These are phyloP conservation scores for Syzygium jambos DNA, from an alignment of 345 rosid genomes.

Conservation along the genomic window DNA sequence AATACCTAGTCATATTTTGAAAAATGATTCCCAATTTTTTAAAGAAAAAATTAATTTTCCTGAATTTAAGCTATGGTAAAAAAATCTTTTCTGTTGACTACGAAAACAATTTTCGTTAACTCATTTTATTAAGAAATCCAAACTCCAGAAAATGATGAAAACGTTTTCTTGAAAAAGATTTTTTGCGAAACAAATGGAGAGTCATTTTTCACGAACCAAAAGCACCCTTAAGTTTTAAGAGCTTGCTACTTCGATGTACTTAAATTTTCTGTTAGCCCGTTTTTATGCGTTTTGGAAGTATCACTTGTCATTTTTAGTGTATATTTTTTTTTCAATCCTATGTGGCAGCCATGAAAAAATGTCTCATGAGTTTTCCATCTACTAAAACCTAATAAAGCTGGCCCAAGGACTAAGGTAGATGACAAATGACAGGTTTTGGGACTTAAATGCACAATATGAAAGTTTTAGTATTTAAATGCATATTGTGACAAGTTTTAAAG, in stretches of 20 bases:
- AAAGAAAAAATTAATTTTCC: too few relatives aligned
- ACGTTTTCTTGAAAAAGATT: too few relatives aligned
- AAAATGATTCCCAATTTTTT: too few relatives aligned
- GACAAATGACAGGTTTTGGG: not conserved
- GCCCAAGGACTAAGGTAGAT: not conserved
- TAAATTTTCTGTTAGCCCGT: not conserved
- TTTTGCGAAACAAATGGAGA: too few relatives aligned
- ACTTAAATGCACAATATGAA: not conserved
- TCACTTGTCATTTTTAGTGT: not conserved
- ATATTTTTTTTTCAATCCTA: not conserved
- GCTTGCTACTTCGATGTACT: not conserved
- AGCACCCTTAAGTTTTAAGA: too few relatives aligned
- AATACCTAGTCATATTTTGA: too few relatives aligned
- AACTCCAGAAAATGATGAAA: too few relatives aligned
- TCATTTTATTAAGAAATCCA: too few relatives aligned
- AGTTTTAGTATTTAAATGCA: not conserved
- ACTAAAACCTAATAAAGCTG: not conserved
- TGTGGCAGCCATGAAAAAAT: not conserved
- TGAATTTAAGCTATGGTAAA: too few relatives aligned
- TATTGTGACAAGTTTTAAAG: fast-evolving
- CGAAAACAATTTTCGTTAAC: too few relatives aligned
- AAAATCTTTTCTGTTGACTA: too few relatives aligned
- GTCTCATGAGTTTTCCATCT: not conserved
- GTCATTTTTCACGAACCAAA: too few relatives aligned
- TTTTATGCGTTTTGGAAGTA: not conserved